Conservation (phyloP, 176 grass and related monocot genomes). For the Paspalum vaginatum region DNA sequence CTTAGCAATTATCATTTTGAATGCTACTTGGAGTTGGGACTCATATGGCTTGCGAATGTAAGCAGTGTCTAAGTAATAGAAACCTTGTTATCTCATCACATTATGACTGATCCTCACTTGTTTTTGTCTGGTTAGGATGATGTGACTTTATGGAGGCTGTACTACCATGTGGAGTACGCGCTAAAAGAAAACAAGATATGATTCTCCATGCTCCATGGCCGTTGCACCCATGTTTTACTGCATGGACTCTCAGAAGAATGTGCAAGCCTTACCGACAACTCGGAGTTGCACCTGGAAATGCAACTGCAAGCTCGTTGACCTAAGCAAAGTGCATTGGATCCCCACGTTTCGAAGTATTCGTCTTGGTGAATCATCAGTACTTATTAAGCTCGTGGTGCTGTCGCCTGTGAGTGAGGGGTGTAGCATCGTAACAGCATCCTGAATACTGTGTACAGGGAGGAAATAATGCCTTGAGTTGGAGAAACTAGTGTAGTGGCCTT, state of each 20-base stretch:
- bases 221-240: not conserved
- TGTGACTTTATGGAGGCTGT: conserved; percentile 73
- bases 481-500: not conserved
- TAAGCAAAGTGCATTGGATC: not conserved
- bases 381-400: not conserved
- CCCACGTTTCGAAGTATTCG: not conserved
- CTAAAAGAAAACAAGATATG: conserved; percentile 48
- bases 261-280: not conserved
- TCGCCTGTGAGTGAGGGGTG: not conserved
- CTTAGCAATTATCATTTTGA: conserved; percentile 15
- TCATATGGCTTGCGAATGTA: not conserved
- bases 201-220: conserved; percentile 7
- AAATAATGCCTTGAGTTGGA: not conserved
- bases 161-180: conserved; percentile 64
- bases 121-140: conserved; percentile 43
- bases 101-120: not conserved
- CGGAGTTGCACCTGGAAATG: not conserved
- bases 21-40: not conserved
- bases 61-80: not conserved
- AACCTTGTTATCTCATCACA: not conserved
- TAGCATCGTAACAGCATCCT: not conserved
- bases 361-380: not conserved
- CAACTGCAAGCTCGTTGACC: not conserved
- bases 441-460: not conserved
- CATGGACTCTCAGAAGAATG: not conserved